Evolutionary conservation across 352 stramenopile species (phyloP).

Genomic region (Phytophthora chlamydospora): DNA sequence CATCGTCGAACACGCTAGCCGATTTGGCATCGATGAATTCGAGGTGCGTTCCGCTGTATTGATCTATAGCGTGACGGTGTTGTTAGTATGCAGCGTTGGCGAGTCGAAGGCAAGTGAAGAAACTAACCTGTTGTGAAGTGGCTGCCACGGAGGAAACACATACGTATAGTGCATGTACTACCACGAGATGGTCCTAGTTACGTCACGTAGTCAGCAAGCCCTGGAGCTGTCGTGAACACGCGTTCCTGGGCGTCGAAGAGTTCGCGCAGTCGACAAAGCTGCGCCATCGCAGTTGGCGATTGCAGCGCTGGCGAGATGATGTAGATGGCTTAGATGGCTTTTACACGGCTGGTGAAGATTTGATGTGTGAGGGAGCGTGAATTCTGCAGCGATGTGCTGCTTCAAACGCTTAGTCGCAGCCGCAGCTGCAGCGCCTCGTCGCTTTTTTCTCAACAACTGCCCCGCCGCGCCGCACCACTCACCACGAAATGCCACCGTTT

Average conservation of each 20-base stretch:
- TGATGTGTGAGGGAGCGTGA: too few relatives aligned
- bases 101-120: not conserved
- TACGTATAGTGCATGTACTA: not conserved
- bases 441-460: not conserved
- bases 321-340: too few relatives aligned
- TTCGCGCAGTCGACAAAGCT: slow-evolving; percentile 1
- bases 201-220: slow-evolving; percentile 1
- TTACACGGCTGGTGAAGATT: too few relatives aligned
- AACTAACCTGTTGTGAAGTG: slow-evolving; percentile 1
- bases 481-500: too few relatives aligned
- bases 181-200: not conserved
- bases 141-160: not conserved
- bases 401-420: not conserved
- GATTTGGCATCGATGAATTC: slow-evolving; percentile 15
- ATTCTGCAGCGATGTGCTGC: not conserved
- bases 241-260: slow-evolving; percentile 3
- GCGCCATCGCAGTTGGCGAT: not conserved
- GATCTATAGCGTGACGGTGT: not conserved
- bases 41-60: slow-evolving; percentile 13
- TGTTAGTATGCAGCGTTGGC: not conserved
- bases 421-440: not conserved
- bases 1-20: not conserved
- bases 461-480: too few relatives aligned
- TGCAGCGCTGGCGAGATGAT: too few relatives aligned
- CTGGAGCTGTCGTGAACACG: slow-evolving; percentile 2